Evolutionary conservation across 768 basidiomycete species (phyloP), one percentile per base, ranked within the genome.

Genomic region (Lactarius akahatsu): DNA sequence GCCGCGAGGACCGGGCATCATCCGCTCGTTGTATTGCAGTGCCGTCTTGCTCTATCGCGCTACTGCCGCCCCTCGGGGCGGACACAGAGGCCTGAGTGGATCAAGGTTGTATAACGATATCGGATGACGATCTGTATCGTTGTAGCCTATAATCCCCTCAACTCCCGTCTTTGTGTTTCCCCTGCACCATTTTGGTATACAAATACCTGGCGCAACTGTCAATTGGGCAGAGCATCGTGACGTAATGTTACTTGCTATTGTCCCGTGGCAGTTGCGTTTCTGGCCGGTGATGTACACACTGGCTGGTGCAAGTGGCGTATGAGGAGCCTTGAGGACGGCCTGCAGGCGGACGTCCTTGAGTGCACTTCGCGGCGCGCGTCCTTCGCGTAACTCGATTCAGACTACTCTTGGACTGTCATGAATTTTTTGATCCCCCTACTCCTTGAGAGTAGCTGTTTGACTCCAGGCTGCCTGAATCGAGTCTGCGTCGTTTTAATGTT

Each of bases 321-420:
- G 67, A 68, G 63, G 62, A 47, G 56, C 62, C 4, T 45, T 26
- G 32, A 32, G n/a, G 56, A 63, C 13, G 55, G 55, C 32, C n/a
- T 47, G 55, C 43, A 36, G 30, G 28, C n/a, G 34, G 56, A 28
- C 60, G 65, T 64, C 63, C 71, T 73, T 76, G 38, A 69, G 74
- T 77, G 74, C 70, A 67, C 74, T 77, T 76, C 38, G 73, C 68
- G 68, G 74, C 71, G 66, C 76, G 62, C 28, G 57, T 58, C 13
- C 60, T 64, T 54, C 18, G 62, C 57, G 67, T 45, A 74, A 78
- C 76, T 76, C 73, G 74, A 77, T 71, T 77, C 76, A 76, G 76
- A 76, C 77, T 77, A 77, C 66, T 76, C 72, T 75, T 34, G 66
- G 66, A 30, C 71, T 76, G 72, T 67, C 67, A 60, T 41, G 26